Evolutionary conservation across 2,329 filamentous ascomycete genomes (phyloP).

Genomic region (Xylariaceae sp.): DNA sequence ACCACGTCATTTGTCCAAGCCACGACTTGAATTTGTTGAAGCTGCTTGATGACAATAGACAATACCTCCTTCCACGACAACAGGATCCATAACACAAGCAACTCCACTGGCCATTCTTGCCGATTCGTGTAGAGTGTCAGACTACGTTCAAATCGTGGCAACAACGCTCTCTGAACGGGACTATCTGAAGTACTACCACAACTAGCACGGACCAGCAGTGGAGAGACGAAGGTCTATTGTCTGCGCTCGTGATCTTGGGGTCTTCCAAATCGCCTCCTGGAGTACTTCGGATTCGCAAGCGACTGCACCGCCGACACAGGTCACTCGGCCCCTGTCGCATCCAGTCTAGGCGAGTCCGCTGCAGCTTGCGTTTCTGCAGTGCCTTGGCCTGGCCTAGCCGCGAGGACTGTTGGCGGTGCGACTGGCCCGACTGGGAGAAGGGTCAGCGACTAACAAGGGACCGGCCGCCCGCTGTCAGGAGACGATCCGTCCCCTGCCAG

Average conservation of each 20-base stretch:
- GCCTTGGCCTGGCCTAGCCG: slow-evolving; percentile 9
- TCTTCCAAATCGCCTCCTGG: not conserved
- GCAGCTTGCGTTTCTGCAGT: slow-evolving; percentile 10
- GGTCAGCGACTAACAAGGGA: slow-evolving; percentile 18
- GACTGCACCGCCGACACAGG: slow-evolving; percentile 14
- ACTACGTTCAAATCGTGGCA: too few relatives aligned
- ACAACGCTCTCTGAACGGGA: too few relatives aligned
- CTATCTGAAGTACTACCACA: too few relatives aligned
- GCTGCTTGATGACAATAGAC: too few relatives aligned
- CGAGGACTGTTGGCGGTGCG: slow-evolving; percentile 12
- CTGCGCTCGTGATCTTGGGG: not conserved
- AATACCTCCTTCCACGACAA: too few relatives aligned
- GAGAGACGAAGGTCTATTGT: slow-evolving; percentile 6
- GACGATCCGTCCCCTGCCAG: slow-evolving; percentile 21
- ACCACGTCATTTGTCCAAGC: too few relatives aligned
- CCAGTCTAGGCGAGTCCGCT: slow-evolving; percentile 15
- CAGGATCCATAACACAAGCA: too few relatives aligned
- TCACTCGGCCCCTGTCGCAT: slow-evolving; percentile 17
- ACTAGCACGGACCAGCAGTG: too few relatives aligned
- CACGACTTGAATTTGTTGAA: too few relatives aligned
- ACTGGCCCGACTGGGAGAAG: slow-evolving; percentile 7
- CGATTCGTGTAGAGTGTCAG: too few relatives aligned
- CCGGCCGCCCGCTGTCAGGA: slow-evolving; percentile 21
- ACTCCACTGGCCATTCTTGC: too few relatives aligned
- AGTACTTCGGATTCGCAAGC: slow-evolving; percentile 12